Evolutionary conservation across 2,329 filamentous ascomycete species (phyloP).

Genomic region (Sporothrix euskadiensis): DNA sequence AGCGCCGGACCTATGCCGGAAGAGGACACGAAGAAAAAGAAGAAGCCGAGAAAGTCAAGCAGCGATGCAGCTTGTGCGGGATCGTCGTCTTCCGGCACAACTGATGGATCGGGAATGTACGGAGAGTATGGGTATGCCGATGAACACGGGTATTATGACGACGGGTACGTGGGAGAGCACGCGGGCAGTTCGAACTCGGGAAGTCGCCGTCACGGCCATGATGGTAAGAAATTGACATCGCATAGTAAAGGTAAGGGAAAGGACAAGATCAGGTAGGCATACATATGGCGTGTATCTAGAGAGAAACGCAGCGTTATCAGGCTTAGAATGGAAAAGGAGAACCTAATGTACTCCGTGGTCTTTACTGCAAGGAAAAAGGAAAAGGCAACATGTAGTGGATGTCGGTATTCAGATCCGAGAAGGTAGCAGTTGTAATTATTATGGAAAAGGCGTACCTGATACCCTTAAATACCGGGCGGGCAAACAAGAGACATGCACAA

Average conservation of each 20-base stretch:
- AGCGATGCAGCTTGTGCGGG: neutral
- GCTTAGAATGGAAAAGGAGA: neutral
- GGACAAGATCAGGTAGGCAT: neutral
- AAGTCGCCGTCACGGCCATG: neutral
- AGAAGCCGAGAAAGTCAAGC: conserved; percentile 24
- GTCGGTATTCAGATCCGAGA: neutral
- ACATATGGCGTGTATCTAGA: neutral
- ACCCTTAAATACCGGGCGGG: neutral
- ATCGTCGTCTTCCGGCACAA: neutral
- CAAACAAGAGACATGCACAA: neutral
- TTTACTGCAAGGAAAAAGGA: too few relatives aligned
- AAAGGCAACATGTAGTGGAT: neutral
- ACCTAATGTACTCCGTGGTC: neutral
- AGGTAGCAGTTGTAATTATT: neutral
- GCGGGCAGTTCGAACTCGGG: neutral
- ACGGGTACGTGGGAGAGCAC: neutral
- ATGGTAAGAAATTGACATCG: conserved; percentile 15
- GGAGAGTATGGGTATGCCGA: conserved; percentile 12
- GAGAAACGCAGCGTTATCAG: neutral
- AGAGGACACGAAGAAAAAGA: conserved; percentile 29
- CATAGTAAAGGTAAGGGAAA: conserved; percentile 17
- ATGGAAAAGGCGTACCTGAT: neutral
- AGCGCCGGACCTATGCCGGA: conserved; percentile 31
- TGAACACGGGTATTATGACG: conserved; percentile 2
- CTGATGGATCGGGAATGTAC: neutral